Evolutionary conservation across 2,329 filamentous ascomycete genomes (phyloP), one percentile per base, ranked within the genome.

Genomic region (Pseudovirgaria hyperparasitica): DNA sequence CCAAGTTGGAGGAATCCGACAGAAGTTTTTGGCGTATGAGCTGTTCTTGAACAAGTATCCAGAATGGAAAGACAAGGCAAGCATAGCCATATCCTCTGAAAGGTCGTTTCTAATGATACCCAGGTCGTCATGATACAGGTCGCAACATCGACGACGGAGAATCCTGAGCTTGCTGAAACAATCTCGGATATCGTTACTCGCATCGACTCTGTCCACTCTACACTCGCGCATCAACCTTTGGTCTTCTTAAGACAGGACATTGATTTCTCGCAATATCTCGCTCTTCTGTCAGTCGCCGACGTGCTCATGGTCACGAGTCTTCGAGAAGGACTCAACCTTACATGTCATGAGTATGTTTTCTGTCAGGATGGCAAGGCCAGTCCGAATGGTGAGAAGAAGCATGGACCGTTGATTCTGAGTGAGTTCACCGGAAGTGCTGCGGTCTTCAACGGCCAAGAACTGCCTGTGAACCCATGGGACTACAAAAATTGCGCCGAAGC

Each of bases 181-280:
- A 79, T 96, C 14, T 86, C 82, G 2, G 85, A 94, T 50, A 94
- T 96, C 48, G 85, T 92, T 36, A 92, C 84, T 27, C 75, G 87
- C 33, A 87, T 96, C 50, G 93, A 96, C 52, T 90, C 84, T 1
- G 75, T 76, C 1, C 86, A 86, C 65, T 86, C 86, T 5, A 93
- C 85, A 15, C 64, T 96, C 26, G 82, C 84, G 0, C 90, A 94
- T 45, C 85, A 92, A 45, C 87, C 87, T 1, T 70, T 96, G 8
- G 81, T 94, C 5, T 94, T 94, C 53, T 63, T 96, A 28, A 86
- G 92, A 54, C 87, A 96, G 52, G 87, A 96, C 43, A 90, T 96
- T 33, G 77, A 82, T 31, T 93, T 92, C 47, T 66, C 81, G 0
- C 86, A 94, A 48, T 96, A 94, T 44, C 68, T 96, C n/a, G 87